Evolutionary conservation across 805 yeast genomes (phyloP).

Genomic region (Barnettozyma vustinii): DNA sequence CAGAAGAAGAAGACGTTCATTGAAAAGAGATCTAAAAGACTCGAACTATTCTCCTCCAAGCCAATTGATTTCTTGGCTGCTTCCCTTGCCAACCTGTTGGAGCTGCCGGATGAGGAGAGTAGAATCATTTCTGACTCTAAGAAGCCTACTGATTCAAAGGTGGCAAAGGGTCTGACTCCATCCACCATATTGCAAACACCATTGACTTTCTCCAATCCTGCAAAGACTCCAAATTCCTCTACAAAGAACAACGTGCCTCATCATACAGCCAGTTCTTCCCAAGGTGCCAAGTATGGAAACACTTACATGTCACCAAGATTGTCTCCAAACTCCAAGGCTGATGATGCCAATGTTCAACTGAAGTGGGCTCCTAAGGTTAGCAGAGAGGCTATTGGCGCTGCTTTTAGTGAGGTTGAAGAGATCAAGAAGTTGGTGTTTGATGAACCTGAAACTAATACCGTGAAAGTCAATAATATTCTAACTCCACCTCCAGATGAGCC

Average conservation of each 20-base stretch:
- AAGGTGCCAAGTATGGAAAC: slow-evolving; percentile 4
- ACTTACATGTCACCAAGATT: slow-evolving; percentile 23
- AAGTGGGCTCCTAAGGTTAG: slow-evolving; percentile 23
- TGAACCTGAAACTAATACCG: slow-evolving; percentile 1
- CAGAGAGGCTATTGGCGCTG: slow-evolving; percentile 20
- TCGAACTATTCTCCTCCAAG: slow-evolving; percentile 16
- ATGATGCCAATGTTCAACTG: neutral
- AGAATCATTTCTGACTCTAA: slow-evolving; percentile 17
- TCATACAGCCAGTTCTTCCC: neutral
- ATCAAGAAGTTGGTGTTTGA: slow-evolving; percentile 17
- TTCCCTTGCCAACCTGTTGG: slow-evolving; percentile 23
- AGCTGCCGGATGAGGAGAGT: slow-evolving; percentile 23
- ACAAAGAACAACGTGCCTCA: slow-evolving; percentile 10
- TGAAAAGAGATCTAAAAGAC: slow-evolving; percentile 20
- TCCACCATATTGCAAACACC: slow-evolving; percentile 27
- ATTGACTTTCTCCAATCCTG: slow-evolving; percentile 22
- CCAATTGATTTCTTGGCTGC: slow-evolving; percentile 24
- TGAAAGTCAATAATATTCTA: slow-evolving; percentile 2
- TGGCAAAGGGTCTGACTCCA: slow-evolving; percentile 24
- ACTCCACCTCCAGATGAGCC: slow-evolving; percentile 20
- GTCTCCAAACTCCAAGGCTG: slow-evolving; percentile 18
- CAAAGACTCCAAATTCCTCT: slow-evolving; percentile 23
- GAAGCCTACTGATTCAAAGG: slow-evolving; percentile 17
- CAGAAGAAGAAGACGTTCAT: slow-evolving; percentile 11
- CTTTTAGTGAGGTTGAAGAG: slow-evolving; percentile 17